Percentiles rank a stretch among this genome's conserved stretches.
Evolutionary conservation across 1,284 basidiomycete genomes (phyloP).

Genomic region (Fistulinella cinereoalba): DNA sequence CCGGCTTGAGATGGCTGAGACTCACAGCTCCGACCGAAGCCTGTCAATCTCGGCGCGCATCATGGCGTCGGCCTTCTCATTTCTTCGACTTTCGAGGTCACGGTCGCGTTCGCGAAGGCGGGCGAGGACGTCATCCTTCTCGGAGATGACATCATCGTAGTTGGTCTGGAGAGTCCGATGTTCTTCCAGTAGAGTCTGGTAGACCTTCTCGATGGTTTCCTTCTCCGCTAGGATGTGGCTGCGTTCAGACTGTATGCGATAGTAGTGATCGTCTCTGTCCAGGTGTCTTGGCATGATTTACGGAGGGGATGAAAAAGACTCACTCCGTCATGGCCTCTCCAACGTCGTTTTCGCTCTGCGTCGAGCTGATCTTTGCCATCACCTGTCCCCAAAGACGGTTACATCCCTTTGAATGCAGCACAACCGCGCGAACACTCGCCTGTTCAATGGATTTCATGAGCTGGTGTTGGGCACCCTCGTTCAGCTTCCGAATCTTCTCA

Average conservation of each 20-base stretch:
- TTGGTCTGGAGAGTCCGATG: slow-evolving; percentile 70
- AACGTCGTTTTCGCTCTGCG: slow-evolving; percentile 42
- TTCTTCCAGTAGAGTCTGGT: slow-evolving; percentile 72
- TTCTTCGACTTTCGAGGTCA: slow-evolving; percentile 57
- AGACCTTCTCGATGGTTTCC: slow-evolving; percentile 76
- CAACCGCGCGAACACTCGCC: slow-evolving; percentile 39
- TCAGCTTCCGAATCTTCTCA: slow-evolving; percentile 77
- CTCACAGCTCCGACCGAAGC: slow-evolving; percentile 77
- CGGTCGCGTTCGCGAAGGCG: slow-evolving; percentile 56
- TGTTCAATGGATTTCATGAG: slow-evolving; percentile 87
- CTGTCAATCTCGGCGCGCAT: slow-evolving; percentile 79
- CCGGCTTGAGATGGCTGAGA: slow-evolving; percentile 14
- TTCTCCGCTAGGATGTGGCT: slow-evolving; percentile 75
- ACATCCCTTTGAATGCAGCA: neutral
- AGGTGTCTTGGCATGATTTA: slow-evolving; percentile 9
- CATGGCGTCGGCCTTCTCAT: slow-evolving; percentile 66
- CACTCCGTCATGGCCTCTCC: slow-evolving; percentile 74
- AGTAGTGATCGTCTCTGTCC: slow-evolving; percentile 79
- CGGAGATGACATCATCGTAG: slow-evolving; percentile 65
- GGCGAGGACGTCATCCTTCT: slow-evolving; percentile 66
- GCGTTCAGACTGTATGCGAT: slow-evolving; percentile 76
- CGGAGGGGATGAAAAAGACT: slow-evolving; percentile 27
- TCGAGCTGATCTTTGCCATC: slow-evolving; percentile 63
- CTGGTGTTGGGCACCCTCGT: slow-evolving; percentile 76
- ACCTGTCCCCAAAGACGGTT: slow-evolving; percentile 43